Evolutionary conservation across 306 rosid species (phyloP), one percentile per base, ranked within the genome.

Genomic region (Alnus glutinosa): DNA sequence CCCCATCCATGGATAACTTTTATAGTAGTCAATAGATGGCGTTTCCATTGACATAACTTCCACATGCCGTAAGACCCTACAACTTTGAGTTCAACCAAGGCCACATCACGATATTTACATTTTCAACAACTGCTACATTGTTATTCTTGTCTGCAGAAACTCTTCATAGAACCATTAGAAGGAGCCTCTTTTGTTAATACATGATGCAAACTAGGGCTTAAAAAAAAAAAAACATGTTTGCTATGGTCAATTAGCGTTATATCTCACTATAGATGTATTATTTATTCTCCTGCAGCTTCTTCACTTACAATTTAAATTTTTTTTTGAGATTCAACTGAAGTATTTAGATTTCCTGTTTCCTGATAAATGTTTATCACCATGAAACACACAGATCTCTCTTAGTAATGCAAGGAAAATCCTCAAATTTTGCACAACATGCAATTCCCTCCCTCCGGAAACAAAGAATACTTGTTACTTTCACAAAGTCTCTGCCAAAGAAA

Each of bases 401-500:
- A 75, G 77, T 81, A 58, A 42, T 91, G 92, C 90, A 93, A 87
- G 99, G 98, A 61, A 91, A 85, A 77, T 91, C 98, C 14, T 50
- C 90, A 8, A 97, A 91, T 79, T 85, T 88, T 83, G 86, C 97
- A 11, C 90, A 79, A 81, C 89, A 91, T 81, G 98, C 99, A 8
- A 88, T 95, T 82, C 91, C 98, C 55, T 88, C 99, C 16, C 69
- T 86, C 19, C 91, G 91, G 13, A 93, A 90, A 82, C 97, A 89
- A 44, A 98, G 99, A 10, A 84, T 91, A 64, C 88, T 95, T 3
- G 84, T 95, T 78, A 95, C 93, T 46, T 83, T 95, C 74, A 86
- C 94, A 10, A 95, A 91, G 86, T 88, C 88, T 51, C 94, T 73
- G 76, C 97, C 96, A 3, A 90, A 50, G 78, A 93, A 74, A 84